Base-by-base conservation (phyloP, 768 basidiomycete genomes). In the Auricularia auricula-judae region DNA sequence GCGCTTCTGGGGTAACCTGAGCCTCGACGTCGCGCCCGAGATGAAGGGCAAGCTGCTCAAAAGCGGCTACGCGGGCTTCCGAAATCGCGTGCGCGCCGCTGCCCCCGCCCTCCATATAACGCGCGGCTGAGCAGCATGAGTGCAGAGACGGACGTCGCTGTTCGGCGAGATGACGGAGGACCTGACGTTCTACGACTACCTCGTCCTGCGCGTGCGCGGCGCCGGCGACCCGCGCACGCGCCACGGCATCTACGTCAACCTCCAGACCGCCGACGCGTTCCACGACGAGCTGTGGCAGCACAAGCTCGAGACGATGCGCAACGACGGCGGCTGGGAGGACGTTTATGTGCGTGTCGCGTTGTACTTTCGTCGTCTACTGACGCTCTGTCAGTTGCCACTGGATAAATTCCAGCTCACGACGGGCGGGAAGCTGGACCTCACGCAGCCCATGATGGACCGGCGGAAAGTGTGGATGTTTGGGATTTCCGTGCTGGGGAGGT, bases 231-330 rank as follows among this genome's bases (percentile, higher is more conserved):
- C 86, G 23, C 80, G 83, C 47, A 89, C 89, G 51, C 84, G 86
- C 67, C 85, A 84, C 68, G 86, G 90, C n/a, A 98, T 93, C 79
- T 95, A 89, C 68, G 88, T 93, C 60, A 98, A 98, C 75, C 77
- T 98, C 58, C 94, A 97, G 73, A 96, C 93, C 2, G 14, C 56
- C 11, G 89, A 93, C 62, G 89, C 90, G 0, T 29, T 56, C 21
- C 81, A 84, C 54, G 88, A 86, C 43, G 93, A 96, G 72, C 77
- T 98, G n/a, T 98, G 91, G 87, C 96, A 97, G 72, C 94, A 98
- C 69, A 83, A 91, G 39, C 78, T 98, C n/a, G 91, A 84, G 75
- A 89, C 94, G 72, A 78, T 81, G 61, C 81, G 83, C 63, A 76
- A 78, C 34, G 82, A 86, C 65, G 81, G 84, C 33, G 76, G 78